phyloP scores from a whole-genome alignment of 306 rosid genomes.

The Alnus glutinosa region DNA sequence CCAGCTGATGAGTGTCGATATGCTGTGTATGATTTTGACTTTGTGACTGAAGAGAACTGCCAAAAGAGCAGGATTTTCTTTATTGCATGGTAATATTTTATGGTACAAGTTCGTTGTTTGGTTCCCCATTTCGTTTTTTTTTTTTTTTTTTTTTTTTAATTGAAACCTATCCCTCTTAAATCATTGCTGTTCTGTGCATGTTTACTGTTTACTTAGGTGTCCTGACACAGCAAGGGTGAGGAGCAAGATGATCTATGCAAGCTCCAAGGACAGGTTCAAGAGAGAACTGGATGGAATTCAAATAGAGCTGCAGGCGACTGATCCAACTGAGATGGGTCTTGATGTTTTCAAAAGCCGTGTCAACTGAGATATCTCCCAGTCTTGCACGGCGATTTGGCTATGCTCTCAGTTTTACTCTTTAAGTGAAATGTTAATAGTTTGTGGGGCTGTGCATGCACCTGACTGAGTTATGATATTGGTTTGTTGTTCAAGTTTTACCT shows the following conservation, averaged over 20 bases:
- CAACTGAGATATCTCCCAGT: slow-evolving; percentile 26
- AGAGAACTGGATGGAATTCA: slow-evolving; percentile 71
- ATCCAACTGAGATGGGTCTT: slow-evolving; percentile 64
- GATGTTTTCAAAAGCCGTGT: slow-evolving; percentile 70
- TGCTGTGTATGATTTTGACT: slow-evolving; percentile 76
- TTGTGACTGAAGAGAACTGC: slow-evolving; percentile 61
- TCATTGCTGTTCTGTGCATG: slow-evolving; percentile 9
- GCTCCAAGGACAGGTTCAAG: slow-evolving; percentile 70
- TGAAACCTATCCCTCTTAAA: not conserved
- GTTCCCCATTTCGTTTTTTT: not conserved
- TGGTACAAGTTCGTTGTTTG: not conserved
- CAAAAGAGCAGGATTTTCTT: slow-evolving; percentile 82
- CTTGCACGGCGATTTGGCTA: slow-evolving; percentile 10
- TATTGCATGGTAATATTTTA: slow-evolving; percentile 60
- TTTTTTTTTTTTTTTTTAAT: not conserved
- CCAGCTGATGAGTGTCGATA: slow-evolving; percentile 76
- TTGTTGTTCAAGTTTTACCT: slow-evolving; percentile 30
- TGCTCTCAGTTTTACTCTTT: not conserved
- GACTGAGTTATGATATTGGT: slow-evolving; percentile 29
- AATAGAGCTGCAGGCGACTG: slow-evolving; percentile 68
- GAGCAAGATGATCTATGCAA: slow-evolving; percentile 63
- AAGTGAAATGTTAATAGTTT: slow-evolving; percentile 36
- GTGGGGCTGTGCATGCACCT: slow-evolving; percentile 33
- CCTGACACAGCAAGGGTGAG: slow-evolving; percentile 68
- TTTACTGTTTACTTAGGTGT: slow-evolving; percentile 40